phyloP scores from a whole-genome alignment of 305 asterid genomes.

The Vinca major region DNA sequence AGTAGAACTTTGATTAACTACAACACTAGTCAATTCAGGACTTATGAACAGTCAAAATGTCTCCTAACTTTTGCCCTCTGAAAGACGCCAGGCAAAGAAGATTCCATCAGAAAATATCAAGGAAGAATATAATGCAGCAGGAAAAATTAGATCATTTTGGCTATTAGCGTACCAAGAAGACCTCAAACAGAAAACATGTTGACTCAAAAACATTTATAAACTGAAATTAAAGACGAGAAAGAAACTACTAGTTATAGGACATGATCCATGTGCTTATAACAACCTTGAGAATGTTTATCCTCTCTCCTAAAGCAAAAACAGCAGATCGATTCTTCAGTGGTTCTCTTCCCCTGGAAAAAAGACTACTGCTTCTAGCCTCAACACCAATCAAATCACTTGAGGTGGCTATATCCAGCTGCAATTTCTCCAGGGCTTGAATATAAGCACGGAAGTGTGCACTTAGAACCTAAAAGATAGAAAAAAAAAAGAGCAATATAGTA shows the following conservation, averaged over 20 bases:
- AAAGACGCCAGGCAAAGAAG: neutral
- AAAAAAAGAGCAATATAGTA: neutral
- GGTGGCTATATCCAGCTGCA: slow-evolving; percentile 95
- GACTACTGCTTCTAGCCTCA: slow-evolving; percentile 88
- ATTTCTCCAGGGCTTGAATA: slow-evolving; percentile 95
- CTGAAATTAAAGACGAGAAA: neutral
- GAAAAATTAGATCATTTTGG: neutral
- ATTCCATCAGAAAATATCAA: neutral
- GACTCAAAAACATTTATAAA: neutral
- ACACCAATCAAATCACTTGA: slow-evolving; percentile 93
- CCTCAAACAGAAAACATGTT: neutral
- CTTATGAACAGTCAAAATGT: neutral
- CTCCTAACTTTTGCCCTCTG: neutral
- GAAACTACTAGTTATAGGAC: neutral
- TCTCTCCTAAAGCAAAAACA: slow-evolving; percentile 93
- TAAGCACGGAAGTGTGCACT: slow-evolving; percentile 93
- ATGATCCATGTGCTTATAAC: slow-evolving; percentile 10
- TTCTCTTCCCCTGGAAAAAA: slow-evolving; percentile 86
- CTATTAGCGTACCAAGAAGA: neutral
- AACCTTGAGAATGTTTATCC: slow-evolving; percentile 95
- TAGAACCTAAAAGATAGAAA: slow-evolving; percentile 50
- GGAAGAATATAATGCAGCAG: neutral
- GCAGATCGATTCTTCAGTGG: slow-evolving; percentile 99
- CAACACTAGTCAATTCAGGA: neutral
- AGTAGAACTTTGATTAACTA: too few species aligned